Conservation (phyloP, 805 yeast species). For the Lachancea quebecensis region DNA sequence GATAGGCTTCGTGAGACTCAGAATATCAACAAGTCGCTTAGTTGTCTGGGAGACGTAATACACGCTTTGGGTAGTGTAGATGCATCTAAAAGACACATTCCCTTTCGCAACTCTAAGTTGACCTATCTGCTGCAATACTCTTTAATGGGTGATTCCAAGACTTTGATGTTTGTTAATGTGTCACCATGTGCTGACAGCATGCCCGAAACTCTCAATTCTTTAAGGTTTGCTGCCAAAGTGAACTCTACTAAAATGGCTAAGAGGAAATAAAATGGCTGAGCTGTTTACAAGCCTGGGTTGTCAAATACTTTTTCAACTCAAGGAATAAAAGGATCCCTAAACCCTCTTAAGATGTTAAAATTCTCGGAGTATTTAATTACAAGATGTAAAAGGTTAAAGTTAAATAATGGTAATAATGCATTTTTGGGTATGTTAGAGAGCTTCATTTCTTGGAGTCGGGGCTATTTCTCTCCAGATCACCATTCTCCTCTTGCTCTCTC, state of each 20-base stretch:
- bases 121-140: conserved; percentile 83
- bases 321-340: too few species aligned
- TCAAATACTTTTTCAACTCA: too few species aligned
- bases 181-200: conserved; percentile 59
- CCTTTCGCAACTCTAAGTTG: conserved; percentile 89
- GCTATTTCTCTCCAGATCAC: not conserved
- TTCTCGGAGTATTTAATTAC: too few species aligned
- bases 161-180: conserved; percentile 87
- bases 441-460: not conserved
- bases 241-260: conserved; percentile 42
- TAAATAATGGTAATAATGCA: not conserved
- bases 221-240: conserved; percentile 84
- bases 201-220: conserved; percentile 74
- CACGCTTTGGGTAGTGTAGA: conserved; percentile 62
- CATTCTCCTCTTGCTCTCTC: conserved; percentile 19
- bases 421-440: not conserved
- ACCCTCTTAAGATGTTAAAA: too few species aligned
- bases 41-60: conserved; percentile 87
- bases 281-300: too few species aligned
- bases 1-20: conserved; percentile 80
- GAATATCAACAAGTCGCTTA: conserved; percentile 79
- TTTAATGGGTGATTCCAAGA: conserved; percentile 77
- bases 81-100: conserved; percentile 58
- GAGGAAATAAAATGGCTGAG: conserved; percentile 2
- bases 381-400: too few species aligned